Evolutionary conservation across 495 filamentous ascomycete genomes (phyloP).

Genomic region (Talaromyces adpressus): DNA sequence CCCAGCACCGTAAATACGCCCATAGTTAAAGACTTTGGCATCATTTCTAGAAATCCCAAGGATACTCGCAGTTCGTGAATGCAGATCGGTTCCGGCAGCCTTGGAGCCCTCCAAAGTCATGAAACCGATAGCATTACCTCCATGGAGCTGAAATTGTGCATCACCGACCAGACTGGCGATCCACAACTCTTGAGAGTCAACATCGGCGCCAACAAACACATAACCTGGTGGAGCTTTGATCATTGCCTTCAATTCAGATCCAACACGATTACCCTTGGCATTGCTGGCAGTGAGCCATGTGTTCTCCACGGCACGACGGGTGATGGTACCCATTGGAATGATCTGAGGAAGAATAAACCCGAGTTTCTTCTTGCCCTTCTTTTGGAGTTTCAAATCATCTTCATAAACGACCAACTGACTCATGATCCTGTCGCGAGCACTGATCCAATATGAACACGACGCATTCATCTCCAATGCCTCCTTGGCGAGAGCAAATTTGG

Average conservation of each 20-base stretch:
- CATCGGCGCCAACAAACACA: slow-evolving; percentile 91
- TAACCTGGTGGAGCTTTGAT: slow-evolving; percentile 87
- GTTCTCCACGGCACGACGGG: slow-evolving; percentile 92
- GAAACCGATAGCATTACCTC: slow-evolving; percentile 94
- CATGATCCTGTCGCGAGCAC: slow-evolving; percentile 82
- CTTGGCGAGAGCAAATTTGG: slow-evolving; percentile 82
- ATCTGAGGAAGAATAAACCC: slow-evolving; percentile 97
- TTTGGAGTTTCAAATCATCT: slow-evolving; percentile 21
- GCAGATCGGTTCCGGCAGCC: slow-evolving; percentile 85
- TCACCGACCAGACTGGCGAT: slow-evolving; percentile 95
- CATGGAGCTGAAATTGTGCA: slow-evolving; percentile 86
- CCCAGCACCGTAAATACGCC: slow-evolving; percentile 94
- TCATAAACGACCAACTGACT: slow-evolving; percentile 90
- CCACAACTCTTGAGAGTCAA: slow-evolving; percentile 99
- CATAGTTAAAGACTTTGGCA: slow-evolving; percentile 98
- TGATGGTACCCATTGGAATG: slow-evolving; percentile 98
- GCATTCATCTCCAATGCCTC: slow-evolving; percentile 97
- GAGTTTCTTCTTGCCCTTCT: slow-evolving; percentile 25
- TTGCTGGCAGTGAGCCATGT: slow-evolving; percentile 98
- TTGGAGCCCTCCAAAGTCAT: slow-evolving; percentile 98
- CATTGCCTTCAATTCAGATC: slow-evolving; percentile 96
- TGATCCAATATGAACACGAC: slow-evolving; percentile 98
- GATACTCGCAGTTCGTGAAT: slow-evolving; percentile 88
- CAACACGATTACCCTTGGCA: slow-evolving; percentile 89
- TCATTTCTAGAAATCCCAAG: slow-evolving; percentile 89